These are phyloP conservation scores for Solanum hybrid DNA, from an alignment of 305 asterid species.

Conservation along the genomic window DNA sequence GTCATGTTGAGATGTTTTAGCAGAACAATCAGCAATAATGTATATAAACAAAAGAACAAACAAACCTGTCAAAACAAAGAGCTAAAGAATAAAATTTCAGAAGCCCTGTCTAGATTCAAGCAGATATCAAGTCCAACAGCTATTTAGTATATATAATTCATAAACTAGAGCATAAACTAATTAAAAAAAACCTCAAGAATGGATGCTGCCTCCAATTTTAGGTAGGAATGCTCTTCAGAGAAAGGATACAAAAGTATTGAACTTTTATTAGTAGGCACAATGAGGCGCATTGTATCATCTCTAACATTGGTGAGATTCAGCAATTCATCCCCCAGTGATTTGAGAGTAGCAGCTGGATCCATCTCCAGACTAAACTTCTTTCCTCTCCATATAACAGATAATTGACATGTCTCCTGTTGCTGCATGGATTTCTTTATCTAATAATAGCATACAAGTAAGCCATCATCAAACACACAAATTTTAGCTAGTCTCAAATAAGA, in stretches of 20 bases:
- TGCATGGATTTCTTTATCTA: conserved; percentile 36
- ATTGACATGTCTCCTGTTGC: conserved; percentile 25
- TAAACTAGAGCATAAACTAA: not conserved
- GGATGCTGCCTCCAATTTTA: conserved; percentile 45
- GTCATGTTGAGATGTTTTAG: not conserved
- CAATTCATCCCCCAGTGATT: conserved; percentile 70
- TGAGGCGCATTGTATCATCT: conserved; percentile 61
- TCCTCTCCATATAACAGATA: conserved; percentile 69
- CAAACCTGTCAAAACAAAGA: not conserved
- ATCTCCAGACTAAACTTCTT: conserved; percentile 44
- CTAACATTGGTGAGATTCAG: conserved; percentile 55
- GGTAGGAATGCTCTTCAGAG: conserved; percentile 57
- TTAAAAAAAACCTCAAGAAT: conserved; percentile 40
- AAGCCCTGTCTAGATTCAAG: not conserved
- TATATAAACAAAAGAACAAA: not conserved
- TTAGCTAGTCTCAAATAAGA: not conserved
- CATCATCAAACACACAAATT: not conserved
- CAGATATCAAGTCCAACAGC: not conserved
- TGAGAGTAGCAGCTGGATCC: conserved; percentile 40
- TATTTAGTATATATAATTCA: not conserved
- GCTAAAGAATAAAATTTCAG: not conserved
- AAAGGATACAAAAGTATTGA: conserved; percentile 68
- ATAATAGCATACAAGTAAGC: conserved; percentile 4
- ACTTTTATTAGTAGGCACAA: conserved; percentile 53
- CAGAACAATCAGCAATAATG: not conserved